Base-by-base conservation (phyloP, 2,329 filamentous ascomycete genomes). In the Myriangium duriaei region DNA sequence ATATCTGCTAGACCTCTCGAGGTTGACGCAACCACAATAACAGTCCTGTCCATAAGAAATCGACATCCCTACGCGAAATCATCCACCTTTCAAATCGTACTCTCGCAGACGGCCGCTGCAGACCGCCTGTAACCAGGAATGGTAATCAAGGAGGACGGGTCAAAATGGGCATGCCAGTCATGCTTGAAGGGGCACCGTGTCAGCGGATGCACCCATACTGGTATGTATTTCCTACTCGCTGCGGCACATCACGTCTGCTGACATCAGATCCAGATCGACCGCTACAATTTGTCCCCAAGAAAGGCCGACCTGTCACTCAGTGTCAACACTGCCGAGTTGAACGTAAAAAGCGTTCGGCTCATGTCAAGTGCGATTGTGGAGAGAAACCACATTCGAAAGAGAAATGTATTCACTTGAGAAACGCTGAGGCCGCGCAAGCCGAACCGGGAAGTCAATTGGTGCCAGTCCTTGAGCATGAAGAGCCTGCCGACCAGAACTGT, bases 151-250 rank as follows among this genome's bases (percentile, higher is more conserved):
- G 47, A 48, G 42, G 79, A 94, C 71, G 88, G 88, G 63, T 85
- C 94, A 69, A 96, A 96, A 71, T 96, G 76, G 69, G 88, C 88
- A 64, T 96, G 88, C 71, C 84, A 93, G 68, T 87, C 87, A 66
- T 98, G 91, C 68, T 86, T 98, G 60, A 82, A 91, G 64, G 91
- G 91, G 58, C 91, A 98, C 69, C 84, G 91, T 59, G 91, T 98
- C 59, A 96, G 87, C 79, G 94, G 91, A 60, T 98, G 91, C 71
- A 85, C 88, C 62, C 91, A 98, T 64, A 74, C 76, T 61, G 86
- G 87, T 94, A 76, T 69, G 82, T 72, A 19, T 16, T n/a, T n/a
- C n/a, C n/a, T 32, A 32, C 30, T 28, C 13, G 16, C 15, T 30
- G 28, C 28, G 11, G 30, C n/a, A n/a, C n/a, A n/a, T n/a, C n/a